Base-by-base conservation (phyloP, 2,329 filamentous ascomycete genomes). In the Neophaeococcomyces aloes region DNA sequence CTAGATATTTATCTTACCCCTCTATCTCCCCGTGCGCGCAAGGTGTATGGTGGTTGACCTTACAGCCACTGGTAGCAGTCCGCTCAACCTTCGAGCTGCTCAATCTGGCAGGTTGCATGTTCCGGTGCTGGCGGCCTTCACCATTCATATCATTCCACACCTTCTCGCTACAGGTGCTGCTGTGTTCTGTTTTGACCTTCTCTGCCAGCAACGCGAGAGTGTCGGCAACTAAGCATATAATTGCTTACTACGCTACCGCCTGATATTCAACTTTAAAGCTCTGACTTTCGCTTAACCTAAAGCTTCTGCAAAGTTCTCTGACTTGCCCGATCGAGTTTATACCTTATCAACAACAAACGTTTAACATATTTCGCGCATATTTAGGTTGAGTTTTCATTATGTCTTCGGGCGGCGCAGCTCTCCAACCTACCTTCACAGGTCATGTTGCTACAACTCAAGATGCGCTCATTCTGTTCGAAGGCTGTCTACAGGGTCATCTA, bases 401-500 rank as follows among this genome's bases (percentile, higher is more conserved):
- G 54, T 53, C 54, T 18, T 51, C 53, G 8, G 54, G 54, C 31
- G 60, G 65, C 44, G 65, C 65, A 34, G 67, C 70, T 51, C 65
- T 84, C 54, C 66, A 70, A 51, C 78, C 81, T 23, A 85, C 81
- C 18, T 85, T 75, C 61, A 64, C 65, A n/a, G 82, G 82, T 7
- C 77, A 78, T 57, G 72, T 86, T 38, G 66, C 69, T n/a, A 78
- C 73, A 7, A 85, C 82, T 0, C 71, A 77, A 38, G 86, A 94
- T 64, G 86, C 85, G 21, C 68, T 93, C 52, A 71, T 86, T 7
- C 71, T 94, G 14, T 84, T 94, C 57, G 85, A 94, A 61, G 83
- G 79, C 7, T 86, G 82, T 54, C 69, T 94, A 13, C 72, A 69
- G 29, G 86, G 86, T 8, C 66, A 71, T 15, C 67, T 89, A 7